Conservation (phyloP, 2,329 filamentous ascomycete species). For the Colletotrichum lini region DNA sequence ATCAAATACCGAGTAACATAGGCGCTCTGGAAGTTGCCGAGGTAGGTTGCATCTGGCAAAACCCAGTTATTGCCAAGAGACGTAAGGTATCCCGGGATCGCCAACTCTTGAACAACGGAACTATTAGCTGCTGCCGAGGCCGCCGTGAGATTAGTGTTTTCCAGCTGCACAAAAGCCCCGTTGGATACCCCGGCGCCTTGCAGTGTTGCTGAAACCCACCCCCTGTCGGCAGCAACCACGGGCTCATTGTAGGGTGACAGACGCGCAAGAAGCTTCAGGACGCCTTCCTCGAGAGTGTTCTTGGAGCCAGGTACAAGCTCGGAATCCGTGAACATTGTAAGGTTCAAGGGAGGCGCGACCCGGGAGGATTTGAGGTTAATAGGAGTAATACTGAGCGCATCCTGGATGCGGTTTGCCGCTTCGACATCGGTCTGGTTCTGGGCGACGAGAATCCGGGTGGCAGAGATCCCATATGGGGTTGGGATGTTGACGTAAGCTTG, state of each 20-base stretch:
- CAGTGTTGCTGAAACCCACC: constrained; percentile 24
- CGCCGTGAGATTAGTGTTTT: constrained; percentile 32
- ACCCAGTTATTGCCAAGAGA: constrained; percentile 31
- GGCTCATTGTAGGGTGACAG: constrained; percentile 31
- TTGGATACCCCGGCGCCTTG: constrained; percentile 28
- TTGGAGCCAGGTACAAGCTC: constrained; percentile 13
- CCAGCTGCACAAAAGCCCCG: constrained; percentile 19
- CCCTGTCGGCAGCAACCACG: constrained; percentile 13
- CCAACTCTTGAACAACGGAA: constrained; percentile 2
- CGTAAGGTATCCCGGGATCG: constrained; percentile 8
- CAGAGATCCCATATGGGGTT: constrained; percentile 32
- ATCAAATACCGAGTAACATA: constrained; percentile 22
- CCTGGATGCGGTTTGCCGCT: constrained; percentile 17
- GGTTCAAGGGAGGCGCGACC: neutral
- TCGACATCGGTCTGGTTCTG: constrained; percentile 10
- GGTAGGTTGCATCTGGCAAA: constrained; percentile 8
- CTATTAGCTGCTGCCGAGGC: constrained; percentile 29
- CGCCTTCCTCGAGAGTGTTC: constrained; percentile 24
- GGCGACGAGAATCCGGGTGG: constrained; percentile 24
- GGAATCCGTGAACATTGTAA: constrained; percentile 33
- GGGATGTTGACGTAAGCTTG: constrained; percentile 26
- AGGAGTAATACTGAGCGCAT: constrained; percentile 10
- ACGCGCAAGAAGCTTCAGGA: constrained; percentile 26
- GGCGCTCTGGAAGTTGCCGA: constrained; percentile 24
- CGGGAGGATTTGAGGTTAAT: neutral